Conservation (phyloP, 441 rosid species). For the Flueggea neowawraea region DNA sequence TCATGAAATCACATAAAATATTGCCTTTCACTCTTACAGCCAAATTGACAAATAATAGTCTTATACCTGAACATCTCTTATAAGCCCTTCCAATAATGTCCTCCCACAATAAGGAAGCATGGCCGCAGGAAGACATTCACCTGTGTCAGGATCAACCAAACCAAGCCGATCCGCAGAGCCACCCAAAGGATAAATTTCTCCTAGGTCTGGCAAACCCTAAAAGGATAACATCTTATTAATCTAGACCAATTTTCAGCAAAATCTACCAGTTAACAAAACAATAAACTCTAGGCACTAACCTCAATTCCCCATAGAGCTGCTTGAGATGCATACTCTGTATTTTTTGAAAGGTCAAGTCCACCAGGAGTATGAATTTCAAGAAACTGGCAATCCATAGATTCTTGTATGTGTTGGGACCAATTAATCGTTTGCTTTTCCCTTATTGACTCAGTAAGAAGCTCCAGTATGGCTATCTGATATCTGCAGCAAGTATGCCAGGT, state of each 20-base stretch:
- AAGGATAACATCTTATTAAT: conserved; percentile 46
- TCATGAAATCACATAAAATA: conserved; percentile 5
- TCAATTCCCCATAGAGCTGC: conserved; percentile 95
- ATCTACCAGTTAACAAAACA: conserved; percentile 4
- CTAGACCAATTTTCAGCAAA: conserved; percentile 18
- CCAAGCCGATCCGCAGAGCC: conserved; percentile 97
- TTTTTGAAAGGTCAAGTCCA: conserved; percentile 71
- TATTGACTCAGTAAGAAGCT: conserved; percentile 68
- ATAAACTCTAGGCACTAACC: conserved; percentile 40
- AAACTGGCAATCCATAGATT: conserved; percentile 51
- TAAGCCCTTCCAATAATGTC: conserved; percentile 90
- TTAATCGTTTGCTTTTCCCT: conserved; percentile 35
- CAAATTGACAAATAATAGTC: conserved; percentile 7
- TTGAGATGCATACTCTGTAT: conserved; percentile 74
- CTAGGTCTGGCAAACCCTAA: conserved; percentile 93
- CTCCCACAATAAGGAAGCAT: conserved; percentile 95
- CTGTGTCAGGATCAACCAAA: conserved; percentile 77
- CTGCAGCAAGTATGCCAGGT: conserved; percentile 37
- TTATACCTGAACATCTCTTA: conserved; percentile 91
- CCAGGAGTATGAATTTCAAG: conserved; percentile 70
- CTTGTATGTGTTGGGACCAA: conserved; percentile 37
- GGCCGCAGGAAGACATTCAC: conserved; percentile 96
- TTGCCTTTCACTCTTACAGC: not conserved
- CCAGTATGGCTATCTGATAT: conserved; percentile 78
- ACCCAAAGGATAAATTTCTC: conserved; percentile 93